Conservation (phyloP, 129 eudicot species). For the Tagetes erecta region DNA sequence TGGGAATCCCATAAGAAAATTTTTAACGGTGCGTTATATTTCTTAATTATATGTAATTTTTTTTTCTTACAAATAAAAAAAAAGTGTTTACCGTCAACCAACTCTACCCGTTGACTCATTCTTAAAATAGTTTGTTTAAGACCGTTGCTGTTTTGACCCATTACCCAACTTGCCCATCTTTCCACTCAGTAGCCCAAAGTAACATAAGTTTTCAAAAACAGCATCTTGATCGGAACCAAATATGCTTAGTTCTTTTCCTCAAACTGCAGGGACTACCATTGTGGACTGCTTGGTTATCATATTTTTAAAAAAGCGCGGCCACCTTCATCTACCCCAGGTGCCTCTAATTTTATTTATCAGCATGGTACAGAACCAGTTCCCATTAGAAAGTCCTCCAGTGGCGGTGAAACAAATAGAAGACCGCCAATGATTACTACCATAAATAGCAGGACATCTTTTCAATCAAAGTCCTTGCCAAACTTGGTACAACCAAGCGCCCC, state of each 20-base stretch:
- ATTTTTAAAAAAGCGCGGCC: conserved; percentile 36
- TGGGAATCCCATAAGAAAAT: not conserved
- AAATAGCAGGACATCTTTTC: conserved; percentile 17
- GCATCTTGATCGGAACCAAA: conserved; percentile 13
- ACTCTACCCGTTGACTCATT: not conserved
- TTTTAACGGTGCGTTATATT: too few species aligned
- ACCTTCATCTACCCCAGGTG: conserved; percentile 5
- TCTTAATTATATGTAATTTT: too few species aligned
- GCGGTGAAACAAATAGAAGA: conserved; percentile 8
- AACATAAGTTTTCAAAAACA: conserved; percentile 3
- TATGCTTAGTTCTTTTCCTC: conserved; percentile 2
- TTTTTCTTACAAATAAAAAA: too few species aligned
- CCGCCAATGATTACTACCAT: conserved; percentile 18
- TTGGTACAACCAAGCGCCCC: conserved; percentile 20
- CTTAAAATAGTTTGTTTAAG: not conserved
- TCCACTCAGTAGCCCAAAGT: conserved; percentile 3
- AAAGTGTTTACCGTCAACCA: not conserved
- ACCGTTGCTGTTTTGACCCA: not conserved
- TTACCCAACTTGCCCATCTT: not conserved
- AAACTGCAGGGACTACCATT: conserved; percentile 72
- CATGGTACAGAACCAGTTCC: conserved; percentile 44
- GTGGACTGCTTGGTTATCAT: conserved; percentile 77
- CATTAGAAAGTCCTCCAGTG: conserved; percentile 28
- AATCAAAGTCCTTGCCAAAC: conserved; percentile 3
- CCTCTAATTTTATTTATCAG: conserved; percentile 28